phyloP scores from a whole-genome alignment of 106 monocot species.

The Xerophyta viscosa region DNA sequence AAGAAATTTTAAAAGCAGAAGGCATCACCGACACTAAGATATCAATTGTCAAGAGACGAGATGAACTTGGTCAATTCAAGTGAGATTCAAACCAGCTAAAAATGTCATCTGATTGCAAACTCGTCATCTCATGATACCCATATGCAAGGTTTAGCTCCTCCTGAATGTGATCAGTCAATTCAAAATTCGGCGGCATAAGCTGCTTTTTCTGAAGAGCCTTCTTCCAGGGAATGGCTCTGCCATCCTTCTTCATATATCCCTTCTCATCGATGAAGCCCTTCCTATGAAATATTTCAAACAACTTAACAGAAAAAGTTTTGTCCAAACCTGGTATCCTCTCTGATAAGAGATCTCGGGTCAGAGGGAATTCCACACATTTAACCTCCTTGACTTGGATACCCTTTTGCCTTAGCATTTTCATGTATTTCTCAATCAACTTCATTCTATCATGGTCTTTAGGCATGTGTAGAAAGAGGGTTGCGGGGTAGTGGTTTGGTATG shows the following conservation, averaged over 20 bases:
- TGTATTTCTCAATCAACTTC: slow-evolving; percentile 38
- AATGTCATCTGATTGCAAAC: slow-evolving; percentile 52
- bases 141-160: slow-evolving; percentile 86
- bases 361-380: slow-evolving; percentile 59
- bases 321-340: slow-evolving; percentile 69
- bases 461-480: slow-evolving; percentile 89
- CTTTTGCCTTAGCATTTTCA: slow-evolving; percentile 39
- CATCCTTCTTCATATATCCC: slow-evolving; percentile 73
- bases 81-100: slow-evolving; percentile 66
- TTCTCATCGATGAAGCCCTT: slow-evolving; percentile 58
- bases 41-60: not conserved
- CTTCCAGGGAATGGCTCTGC: slow-evolving; percentile 65
- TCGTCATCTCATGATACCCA: slow-evolving; percentile 97
- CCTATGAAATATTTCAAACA: slow-evolving; percentile 48
- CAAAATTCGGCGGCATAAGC: slow-evolving; percentile 12
- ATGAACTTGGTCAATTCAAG: slow-evolving; percentile 26
- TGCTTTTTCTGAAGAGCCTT: slow-evolving; percentile 27
- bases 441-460: slow-evolving; percentile 58
- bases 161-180: slow-evolving; percentile 55
- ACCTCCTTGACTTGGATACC: slow-evolving; percentile 65
- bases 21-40: not conserved
- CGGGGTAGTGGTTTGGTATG: slow-evolving; percentile 40
- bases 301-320: slow-evolving; percentile 29
- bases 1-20: not conserved
- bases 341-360: slow-evolving; percentile 52